Evolutionary conservation across 495 filamentous ascomycete species (phyloP).

Genomic region (Aspergillus bridgeri): DNA sequence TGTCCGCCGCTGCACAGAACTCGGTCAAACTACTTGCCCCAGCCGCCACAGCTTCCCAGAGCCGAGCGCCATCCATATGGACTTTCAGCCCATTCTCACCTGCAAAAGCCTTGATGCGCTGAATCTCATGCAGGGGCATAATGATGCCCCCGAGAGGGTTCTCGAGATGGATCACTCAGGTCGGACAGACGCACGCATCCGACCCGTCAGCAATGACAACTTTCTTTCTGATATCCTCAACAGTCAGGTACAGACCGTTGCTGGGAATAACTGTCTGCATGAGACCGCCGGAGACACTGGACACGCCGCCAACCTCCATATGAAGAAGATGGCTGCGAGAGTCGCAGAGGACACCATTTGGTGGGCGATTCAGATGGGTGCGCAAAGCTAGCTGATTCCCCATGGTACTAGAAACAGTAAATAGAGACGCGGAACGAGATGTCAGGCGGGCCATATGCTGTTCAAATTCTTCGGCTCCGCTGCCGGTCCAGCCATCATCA

Average conservation of each 20-base stretch:
- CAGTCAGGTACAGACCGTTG: conserved; percentile 61
- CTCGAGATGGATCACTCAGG: conserved; percentile 33
- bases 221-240: conserved; percentile 58
- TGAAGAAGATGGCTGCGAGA: conserved; percentile 55
- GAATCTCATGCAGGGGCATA: conserved; percentile 17
- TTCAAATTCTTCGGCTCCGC: too few species aligned
- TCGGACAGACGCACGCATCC: conserved; percentile 44
- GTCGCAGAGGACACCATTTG: conserved; percentile 57
- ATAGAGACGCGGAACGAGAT: too few species aligned
- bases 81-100: conserved; percentile 6
- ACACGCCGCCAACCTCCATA: conserved; percentile 34
- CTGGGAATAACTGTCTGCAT: conserved; percentile 13
- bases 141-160: conserved; percentile 18
- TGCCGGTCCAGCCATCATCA: too few species aligned
- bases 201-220: conserved; percentile 7
- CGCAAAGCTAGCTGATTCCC: conserved; percentile 70
- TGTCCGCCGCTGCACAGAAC: conserved; percentile 12
- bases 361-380: conserved; percentile 55
- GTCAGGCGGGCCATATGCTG: too few species aligned
- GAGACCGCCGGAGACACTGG: conserved; percentile 18
- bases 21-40: conserved; percentile 8
- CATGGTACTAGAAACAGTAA: conserved; percentile 81
- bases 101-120: conserved; percentile 13
- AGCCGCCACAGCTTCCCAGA: conserved; percentile 19
- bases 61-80: conserved; percentile 22